Conservation (phyloP, 1,139 yeast species). For the Arxiozyma bovina region DNA sequence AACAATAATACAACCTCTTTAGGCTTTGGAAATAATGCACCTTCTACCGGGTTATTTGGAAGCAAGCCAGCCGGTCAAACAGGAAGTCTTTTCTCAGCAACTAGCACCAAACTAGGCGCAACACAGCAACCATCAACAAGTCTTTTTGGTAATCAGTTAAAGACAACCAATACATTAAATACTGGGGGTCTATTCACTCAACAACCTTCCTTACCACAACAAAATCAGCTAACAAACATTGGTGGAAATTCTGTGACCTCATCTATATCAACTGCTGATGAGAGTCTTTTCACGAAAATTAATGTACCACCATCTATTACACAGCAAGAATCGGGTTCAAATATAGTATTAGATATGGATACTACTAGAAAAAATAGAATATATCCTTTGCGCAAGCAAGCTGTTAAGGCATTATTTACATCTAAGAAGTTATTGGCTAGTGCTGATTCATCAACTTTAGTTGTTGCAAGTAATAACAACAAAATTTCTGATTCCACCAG, state of each 20-base stretch:
- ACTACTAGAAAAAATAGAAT: slow-evolving; percentile 51
- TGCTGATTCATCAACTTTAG: not conserved
- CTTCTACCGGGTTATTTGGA: slow-evolving; percentile 17
- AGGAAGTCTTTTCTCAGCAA: slow-evolving; percentile 6
- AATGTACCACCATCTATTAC: slow-evolving; percentile 34
- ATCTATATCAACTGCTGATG: not conserved
- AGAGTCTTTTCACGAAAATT: slow-evolving; percentile 43
- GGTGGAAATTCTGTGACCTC: not conserved
- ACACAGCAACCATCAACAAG: slow-evolving; percentile 19
- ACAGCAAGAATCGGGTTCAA: slow-evolving; percentile 46
- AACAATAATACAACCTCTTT: slow-evolving; percentile 10
- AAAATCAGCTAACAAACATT: slow-evolving; percentile 56
- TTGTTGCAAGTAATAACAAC: not conserved
- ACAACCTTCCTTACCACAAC: slow-evolving; percentile 6
- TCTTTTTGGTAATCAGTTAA: slow-evolving; percentile 26
- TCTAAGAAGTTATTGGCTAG: slow-evolving; percentile 10
- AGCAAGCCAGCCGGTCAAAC: slow-evolving; percentile 10
- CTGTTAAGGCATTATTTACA: slow-evolving; percentile 33
- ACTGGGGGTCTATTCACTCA: slow-evolving; percentile 11
- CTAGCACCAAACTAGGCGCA: not conserved
- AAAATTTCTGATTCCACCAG: not conserved
- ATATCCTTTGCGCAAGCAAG: slow-evolving; percentile 52
- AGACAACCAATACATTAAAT: not conserved
- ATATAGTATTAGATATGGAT: slow-evolving; percentile 34
- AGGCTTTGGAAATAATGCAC: slow-evolving; percentile 18